Evolutionary conservation across 2,329 filamentous ascomycete genomes (phyloP).

Genomic region (Alternaria atra): DNA sequence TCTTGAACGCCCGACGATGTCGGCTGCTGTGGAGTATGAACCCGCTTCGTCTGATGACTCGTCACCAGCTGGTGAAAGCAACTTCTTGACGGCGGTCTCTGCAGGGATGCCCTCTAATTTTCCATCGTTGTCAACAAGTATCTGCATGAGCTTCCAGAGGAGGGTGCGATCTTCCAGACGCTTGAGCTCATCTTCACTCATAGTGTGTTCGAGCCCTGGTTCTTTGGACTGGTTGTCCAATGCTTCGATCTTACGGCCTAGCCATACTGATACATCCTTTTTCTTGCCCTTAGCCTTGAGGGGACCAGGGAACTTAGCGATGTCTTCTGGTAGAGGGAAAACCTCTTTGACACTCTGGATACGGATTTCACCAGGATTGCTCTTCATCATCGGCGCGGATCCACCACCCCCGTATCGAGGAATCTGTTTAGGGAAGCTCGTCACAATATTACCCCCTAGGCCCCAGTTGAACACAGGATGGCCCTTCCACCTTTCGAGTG

Average conservation of each 20-base stretch:
- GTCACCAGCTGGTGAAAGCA: constrained; percentile 70
- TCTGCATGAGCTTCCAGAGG: constrained; percentile 84
- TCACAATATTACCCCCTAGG: constrained; percentile 81
- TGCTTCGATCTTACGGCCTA: constrained; percentile 76
- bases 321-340: constrained; percentile 73
- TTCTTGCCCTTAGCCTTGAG: constrained; percentile 92
- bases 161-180: constrained; percentile 80
- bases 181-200: constrained; percentile 69
- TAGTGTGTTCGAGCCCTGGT: constrained; percentile 59
- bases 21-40: constrained; percentile 46
- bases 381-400: constrained; percentile 77
- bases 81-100: constrained; percentile 76
- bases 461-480: constrained; percentile 88
- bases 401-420: constrained; percentile 84
- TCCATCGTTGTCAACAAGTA: constrained; percentile 89
- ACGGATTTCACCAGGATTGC: constrained; percentile 82
- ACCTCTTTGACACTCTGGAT: constrained; percentile 79
- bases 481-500: constrained; percentile 89
- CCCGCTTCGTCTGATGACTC: constrained; percentile 33
- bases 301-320: constrained; percentile 88
- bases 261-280: constrained; percentile 87
- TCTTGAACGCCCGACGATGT: constrained; percentile 47
- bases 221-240: constrained; percentile 66
- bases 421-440: constrained; percentile 86
- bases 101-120: constrained; percentile 75